Percentiles rank a stretch among this genome's conserved stretches.
Evolutionary conservation across 208 protist genomes (phyloP).

Genomic region (Tetramitus jugosus): DNA sequence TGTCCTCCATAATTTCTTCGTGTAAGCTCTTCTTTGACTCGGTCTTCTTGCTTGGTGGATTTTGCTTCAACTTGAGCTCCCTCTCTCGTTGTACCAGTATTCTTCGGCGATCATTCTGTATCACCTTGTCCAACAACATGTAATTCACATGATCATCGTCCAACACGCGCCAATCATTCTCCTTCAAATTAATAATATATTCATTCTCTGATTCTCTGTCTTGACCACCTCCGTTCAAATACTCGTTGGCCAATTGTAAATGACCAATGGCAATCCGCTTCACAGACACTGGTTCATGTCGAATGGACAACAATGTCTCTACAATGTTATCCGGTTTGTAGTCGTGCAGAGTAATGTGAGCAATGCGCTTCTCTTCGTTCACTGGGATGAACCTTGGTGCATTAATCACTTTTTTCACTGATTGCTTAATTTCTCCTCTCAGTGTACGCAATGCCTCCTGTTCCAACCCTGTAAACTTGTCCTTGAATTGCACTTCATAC

Average conservation of each 20-base stretch:
- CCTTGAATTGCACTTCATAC: background rate
- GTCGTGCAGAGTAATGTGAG: background rate
- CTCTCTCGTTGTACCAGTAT: no score
- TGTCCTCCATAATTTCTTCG: no score
- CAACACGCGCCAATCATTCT: no score
- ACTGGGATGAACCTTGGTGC: background rate
- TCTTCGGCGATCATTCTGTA: no score
- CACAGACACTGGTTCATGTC: background rate
- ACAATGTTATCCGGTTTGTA: conserved; percentile 20
- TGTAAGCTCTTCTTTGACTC: no score
- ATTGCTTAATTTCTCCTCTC: background rate
- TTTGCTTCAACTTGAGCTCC: no score
- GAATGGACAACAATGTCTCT: background rate
- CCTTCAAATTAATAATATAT: no score
- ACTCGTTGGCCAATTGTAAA: no score
- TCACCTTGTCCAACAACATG: no score
- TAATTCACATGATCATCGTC: no score
- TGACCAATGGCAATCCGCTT: background rate
- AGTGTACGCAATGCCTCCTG: background rate
- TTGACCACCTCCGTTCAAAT: background rate
- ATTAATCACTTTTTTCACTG: background rate
- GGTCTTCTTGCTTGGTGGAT: no score
- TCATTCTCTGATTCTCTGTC: no score
- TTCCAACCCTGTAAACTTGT: conserved; percentile 9
- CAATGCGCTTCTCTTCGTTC: background rate